These are phyloP conservation scores for Nakazawaea wickerhamii DNA, from an alignment of 805 yeast species.

Conservation along the genomic window DNA sequence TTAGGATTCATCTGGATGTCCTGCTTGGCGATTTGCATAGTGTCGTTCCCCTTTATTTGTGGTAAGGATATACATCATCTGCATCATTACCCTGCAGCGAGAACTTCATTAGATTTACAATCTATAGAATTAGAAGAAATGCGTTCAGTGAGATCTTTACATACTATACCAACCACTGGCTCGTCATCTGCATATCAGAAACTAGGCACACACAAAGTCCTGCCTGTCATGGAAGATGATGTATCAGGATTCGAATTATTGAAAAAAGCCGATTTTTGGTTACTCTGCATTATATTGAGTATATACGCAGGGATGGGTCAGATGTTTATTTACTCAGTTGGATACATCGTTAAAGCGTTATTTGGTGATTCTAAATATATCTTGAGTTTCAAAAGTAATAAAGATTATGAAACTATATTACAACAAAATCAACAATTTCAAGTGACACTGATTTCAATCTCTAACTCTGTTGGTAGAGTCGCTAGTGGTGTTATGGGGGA, in stretches of 20 bases:
- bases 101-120: slow-evolving; percentile 9
- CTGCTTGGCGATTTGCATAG: slow-evolving; percentile 32
- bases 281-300: slow-evolving; percentile 45
- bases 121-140: slow-evolving; percentile 11
- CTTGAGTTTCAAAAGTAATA: slow-evolving; percentile 6
- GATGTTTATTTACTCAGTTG: slow-evolving; percentile 70
- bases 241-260: slow-evolving; percentile 19
- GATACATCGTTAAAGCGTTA: slow-evolving; percentile 58
- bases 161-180: background rate
- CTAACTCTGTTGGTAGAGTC: slow-evolving; percentile 64
- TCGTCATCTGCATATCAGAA: background rate
- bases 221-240: slow-evolving; percentile 3
- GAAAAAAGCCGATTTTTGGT: slow-evolving; percentile 38
- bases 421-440: slow-evolving; percentile 62
- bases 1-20: slow-evolving; percentile 41
- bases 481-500: slow-evolving; percentile 63
- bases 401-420: slow-evolving; percentile 21
- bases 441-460: slow-evolving; percentile 64
- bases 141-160: background rate
- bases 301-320: slow-evolving; percentile 64
- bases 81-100: slow-evolving; percentile 5
- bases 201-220: background rate
- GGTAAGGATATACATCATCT: slow-evolving; percentile 31
- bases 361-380: slow-evolving; percentile 21
- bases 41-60: slow-evolving; percentile 44